These are phyloP conservation scores for Rossbeevera mucosa DNA, from an alignment of 768 basidiomycete genomes.

Conservation along the genomic window DNA sequence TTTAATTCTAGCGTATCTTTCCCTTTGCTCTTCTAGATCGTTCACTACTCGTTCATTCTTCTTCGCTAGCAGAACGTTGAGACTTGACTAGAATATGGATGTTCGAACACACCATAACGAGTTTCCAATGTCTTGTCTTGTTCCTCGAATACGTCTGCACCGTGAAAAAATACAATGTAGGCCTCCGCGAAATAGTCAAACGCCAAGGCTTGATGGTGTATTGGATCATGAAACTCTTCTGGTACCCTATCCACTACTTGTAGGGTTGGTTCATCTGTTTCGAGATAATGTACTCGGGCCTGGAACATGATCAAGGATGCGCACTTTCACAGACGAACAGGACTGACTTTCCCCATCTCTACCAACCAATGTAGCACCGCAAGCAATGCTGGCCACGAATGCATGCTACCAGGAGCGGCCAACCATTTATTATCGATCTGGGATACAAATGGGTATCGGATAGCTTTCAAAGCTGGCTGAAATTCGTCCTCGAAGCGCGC, in stretches of 20 bases:
- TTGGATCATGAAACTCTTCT: constrained; percentile 70
- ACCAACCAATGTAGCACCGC: constrained; percentile 93
- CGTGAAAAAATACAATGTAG: constrained; percentile 64
- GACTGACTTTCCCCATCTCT: constrained; percentile 73
- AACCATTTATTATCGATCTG: constrained; percentile 83
- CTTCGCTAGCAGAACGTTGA: constrained; percentile 41
- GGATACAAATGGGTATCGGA: constrained; percentile 78
- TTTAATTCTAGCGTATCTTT: constrained; percentile 43
- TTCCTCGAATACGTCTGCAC: constrained; percentile 63
- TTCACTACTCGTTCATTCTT: constrained; percentile 65
- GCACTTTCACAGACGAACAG: not conserved
- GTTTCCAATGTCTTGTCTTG: constrained; percentile 67
- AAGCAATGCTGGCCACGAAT: constrained; percentile 87
- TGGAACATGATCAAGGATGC: constrained; percentile 6
- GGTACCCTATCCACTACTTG: constrained; percentile 59
- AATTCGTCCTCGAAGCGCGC: constrained; percentile 80
- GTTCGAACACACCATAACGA: constrained; percentile 58
- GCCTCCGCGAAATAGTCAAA: constrained; percentile 68
- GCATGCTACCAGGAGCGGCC: constrained; percentile 81
- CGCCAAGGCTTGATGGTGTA: constrained; percentile 73
- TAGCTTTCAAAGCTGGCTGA: constrained; percentile 62
- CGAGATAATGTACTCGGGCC: constrained; percentile 43
- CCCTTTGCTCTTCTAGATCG: constrained; percentile 58
- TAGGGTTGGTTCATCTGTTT: constrained; percentile 62
- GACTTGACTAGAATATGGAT: not conserved